Evolutionary conservation across 306 rosid genomes (phyloP).

Genomic region (Trichosanthes cucumerina): DNA sequence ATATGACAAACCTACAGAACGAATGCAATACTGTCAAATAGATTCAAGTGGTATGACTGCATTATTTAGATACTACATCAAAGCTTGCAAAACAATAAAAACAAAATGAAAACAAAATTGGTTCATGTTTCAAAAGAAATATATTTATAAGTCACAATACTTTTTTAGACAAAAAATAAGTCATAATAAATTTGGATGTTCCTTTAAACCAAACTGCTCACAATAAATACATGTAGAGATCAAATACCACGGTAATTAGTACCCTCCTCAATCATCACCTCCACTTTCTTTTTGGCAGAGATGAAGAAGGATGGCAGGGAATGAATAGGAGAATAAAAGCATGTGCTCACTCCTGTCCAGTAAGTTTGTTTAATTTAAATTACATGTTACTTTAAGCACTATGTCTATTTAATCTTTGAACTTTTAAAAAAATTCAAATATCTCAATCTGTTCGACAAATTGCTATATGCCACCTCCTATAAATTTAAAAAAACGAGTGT

Average conservation of each 20-base stretch:
- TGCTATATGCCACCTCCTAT: not conserved
- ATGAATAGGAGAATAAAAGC: not conserved
- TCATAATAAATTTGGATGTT: not conserved
- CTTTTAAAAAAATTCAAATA: not conserved
- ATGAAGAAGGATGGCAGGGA: not conserved
- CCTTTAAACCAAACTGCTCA: not conserved
- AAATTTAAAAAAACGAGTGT: not conserved
- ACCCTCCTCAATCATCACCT: not conserved
- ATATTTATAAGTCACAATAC: not conserved
- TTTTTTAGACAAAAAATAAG: not conserved
- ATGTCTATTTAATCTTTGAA: not conserved
- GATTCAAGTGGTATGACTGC: not conserved
- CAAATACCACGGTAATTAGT: not conserved
- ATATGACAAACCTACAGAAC: conserved; percentile 52
- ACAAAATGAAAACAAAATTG: not conserved
- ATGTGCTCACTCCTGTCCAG: not conserved
- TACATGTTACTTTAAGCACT: not conserved
- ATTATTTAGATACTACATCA: not conserved
- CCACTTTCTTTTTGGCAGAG: not conserved
- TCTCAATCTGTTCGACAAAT: not conserved
- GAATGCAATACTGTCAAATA: conserved; percentile 19
- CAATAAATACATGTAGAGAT: not conserved
- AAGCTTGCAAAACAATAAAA: not conserved
- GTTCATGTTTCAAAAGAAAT: not conserved
- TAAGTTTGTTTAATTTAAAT: not conserved